Evolutionary conservation across 306 rosid species (phyloP).

Genomic region (Oxytropis ochrocephala): DNA sequence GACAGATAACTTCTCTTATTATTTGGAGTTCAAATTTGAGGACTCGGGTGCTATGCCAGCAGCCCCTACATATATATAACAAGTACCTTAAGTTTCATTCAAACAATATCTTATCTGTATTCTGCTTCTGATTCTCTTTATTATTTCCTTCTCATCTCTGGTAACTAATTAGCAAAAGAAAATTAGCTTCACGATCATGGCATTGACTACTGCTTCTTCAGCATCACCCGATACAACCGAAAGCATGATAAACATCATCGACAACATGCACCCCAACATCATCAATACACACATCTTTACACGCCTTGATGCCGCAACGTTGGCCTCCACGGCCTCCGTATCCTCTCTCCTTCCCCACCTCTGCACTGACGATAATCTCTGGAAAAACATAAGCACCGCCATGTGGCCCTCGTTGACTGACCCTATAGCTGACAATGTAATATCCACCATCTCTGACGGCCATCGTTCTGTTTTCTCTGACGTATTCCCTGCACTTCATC

Average conservation of each 20-base stretch:
- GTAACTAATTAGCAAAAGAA: not conserved
- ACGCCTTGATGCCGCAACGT: conserved; percentile 64
- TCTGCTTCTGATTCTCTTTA: too few relatives aligned
- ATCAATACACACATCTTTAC: conserved; percentile 58
- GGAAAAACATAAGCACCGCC: conserved; percentile 48
- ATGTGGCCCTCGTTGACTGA: conserved; percentile 62
- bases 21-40: too few relatives aligned
- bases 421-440: conserved; percentile 16
- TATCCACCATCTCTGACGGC: conserved; percentile 51
- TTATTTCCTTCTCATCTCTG: not conserved
- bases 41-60: too few relatives aligned
- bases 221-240: not conserved
- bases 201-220: not conserved
- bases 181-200: not conserved
- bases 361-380: conserved; percentile 47
- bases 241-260: conserved; percentile 14
- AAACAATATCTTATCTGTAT: too few relatives aligned
- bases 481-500: conserved; percentile 53
- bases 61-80: too few relatives aligned
- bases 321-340: conserved; percentile 39
- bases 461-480: conserved; percentile 70
- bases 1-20: too few relatives aligned
- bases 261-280: conserved; percentile 57
- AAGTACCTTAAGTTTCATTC: too few relatives aligned
- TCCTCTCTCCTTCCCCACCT: conserved; percentile 52